These are phyloP conservation scores for Castanea mollissima DNA, from an alignment of 306 rosid species.

Conservation along the genomic window DNA sequence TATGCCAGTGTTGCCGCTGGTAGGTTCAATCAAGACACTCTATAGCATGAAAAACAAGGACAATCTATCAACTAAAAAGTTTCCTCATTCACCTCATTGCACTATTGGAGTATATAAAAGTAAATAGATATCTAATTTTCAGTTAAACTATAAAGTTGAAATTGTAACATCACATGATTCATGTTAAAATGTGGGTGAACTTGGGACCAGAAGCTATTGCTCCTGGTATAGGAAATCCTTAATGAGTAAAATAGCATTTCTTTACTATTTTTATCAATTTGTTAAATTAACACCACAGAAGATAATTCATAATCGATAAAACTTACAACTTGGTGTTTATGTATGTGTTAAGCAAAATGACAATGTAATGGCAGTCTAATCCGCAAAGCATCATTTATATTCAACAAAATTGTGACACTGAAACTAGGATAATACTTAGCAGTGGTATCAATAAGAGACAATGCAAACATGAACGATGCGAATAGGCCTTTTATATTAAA, in stretches of 20 bases:
- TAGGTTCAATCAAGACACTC: conserved; percentile 86
- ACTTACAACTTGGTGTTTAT: not conserved
- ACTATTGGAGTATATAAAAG: not conserved
- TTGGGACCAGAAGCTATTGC: not conserved
- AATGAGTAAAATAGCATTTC: not conserved
- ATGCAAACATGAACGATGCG: not conserved
- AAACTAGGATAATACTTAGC: not conserved
- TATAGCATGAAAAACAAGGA: conserved; percentile 30
- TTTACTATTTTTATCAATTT: not conserved
- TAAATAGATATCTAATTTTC: not conserved
- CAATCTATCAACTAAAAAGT: conserved; percentile 12
- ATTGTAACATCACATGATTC: not conserved
- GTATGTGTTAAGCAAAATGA: not conserved
- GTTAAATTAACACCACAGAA: not conserved
- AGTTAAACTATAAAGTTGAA: not conserved
- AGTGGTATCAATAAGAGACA: not conserved
- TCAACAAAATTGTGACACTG: not conserved
- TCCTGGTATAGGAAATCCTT: not conserved
- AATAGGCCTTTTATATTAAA: not conserved
- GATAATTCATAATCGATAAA: not conserved
- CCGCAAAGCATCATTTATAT: not conserved
- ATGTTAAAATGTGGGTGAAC: not conserved
- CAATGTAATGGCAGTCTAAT: not conserved
- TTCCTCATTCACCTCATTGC: not conserved
- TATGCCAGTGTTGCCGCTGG: conserved; percentile 91